Base-by-base conservation (phyloP, 106 monocot genomes). In the Allium fistulosum region DNA sequence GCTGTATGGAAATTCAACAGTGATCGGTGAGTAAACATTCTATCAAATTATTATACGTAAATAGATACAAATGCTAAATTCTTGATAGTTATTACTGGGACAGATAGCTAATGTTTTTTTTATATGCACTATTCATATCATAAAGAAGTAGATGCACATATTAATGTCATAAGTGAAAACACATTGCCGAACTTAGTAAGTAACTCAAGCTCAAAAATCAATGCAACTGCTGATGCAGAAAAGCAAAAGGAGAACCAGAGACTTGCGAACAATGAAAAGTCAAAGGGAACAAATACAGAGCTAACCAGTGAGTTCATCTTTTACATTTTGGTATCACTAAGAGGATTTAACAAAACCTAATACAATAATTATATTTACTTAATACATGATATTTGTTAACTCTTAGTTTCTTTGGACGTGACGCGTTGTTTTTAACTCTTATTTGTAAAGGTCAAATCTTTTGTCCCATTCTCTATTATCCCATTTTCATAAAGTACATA, bases 61-160 rank as follows among this genome's bases (percentile, higher is more conserved):
- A 13, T 8, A 59, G 22, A 10, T 59, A 59, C 11, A 62, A 18
- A 37, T 26, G 15, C 1, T 28, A 62, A 18, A 15, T 10, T 37
- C 10, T 28, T 17, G 18, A 45, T 28, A 37, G 1, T 46, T 17
- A 26, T 45, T 8, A 60, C n/a, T 62, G 1, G 9, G 22, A 62
- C 37, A 7, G 10, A 46, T 2, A 11, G 7, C 16, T 59, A 60
- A 17, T 69, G 45, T 56, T 45, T 46, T 57, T 57, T 69, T 37
- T 8, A 13, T 69, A 57, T 18, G 46, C 50, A 67, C 37, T 13
- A 37, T 69, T 53, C 56, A 69, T 56, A 56, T 56, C 15, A 69
- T 11, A 67, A 67, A 67, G 53, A 53, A 17, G 53, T 8, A 53
- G 2, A 53, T 28, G 9, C 37, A 2, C 16, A 37, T 37, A 37